Evolutionary conservation across 345 rosid genomes (phyloP).

Genomic region (thale cress (Arabidopsis thaliana)): TAIR10.1 NC_003076.8:19569001-19569500

Average conservation of each 20-base stretch:
- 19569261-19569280: slow-evolving; percentile 47
- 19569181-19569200: slow-evolving; percentile 45
- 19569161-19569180: not conserved
- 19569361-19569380: slow-evolving; percentile 16
- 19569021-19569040: slow-evolving; percentile 12
- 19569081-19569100: slow-evolving; percentile 43
- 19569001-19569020: slow-evolving; percentile 2
- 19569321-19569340: slow-evolving; percentile 45
- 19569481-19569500: slow-evolving; percentile 13
- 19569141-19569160: slow-evolving; percentile 12
- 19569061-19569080: slow-evolving; percentile 41
- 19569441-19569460: not conserved
- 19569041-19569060: slow-evolving; percentile 30
- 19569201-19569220: slow-evolving; percentile 50
- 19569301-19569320: slow-evolving; percentile 52
- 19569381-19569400: not conserved
- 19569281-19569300: slow-evolving; percentile 46
- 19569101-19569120: slow-evolving; percentile 41
- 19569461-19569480: slow-evolving; percentile 35
- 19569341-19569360: slow-evolving; percentile 36
- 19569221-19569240: slow-evolving; percentile 57
- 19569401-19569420: slow-evolving; percentile 25
- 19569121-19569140: slow-evolving; percentile 42
- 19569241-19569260: slow-evolving; percentile 56
- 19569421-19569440: slow-evolving; percentile 21